phyloP scores from a whole-genome alignment of 352 stramenopile species.

The Phytophthora ohioensis region DNA sequence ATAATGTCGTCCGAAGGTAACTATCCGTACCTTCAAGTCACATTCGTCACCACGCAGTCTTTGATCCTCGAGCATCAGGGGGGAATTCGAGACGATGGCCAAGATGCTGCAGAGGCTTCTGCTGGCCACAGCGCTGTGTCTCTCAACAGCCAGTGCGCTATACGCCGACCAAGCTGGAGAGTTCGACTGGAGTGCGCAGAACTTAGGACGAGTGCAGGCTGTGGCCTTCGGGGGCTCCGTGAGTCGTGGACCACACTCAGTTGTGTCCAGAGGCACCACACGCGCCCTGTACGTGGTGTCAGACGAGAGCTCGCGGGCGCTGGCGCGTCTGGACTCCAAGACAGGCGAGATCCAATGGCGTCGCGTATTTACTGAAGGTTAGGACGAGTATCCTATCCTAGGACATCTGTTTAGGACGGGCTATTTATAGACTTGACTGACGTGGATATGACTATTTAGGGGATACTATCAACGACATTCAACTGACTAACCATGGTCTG shows the following conservation, averaged over 20 bases:
- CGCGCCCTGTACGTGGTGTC: slow-evolving; percentile 78
- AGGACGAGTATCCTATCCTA: slow-evolving; percentile 2
- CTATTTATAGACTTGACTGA: not conserved
- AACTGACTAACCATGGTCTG: slow-evolving; percentile 74
- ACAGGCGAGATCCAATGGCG: slow-evolving; percentile 82
- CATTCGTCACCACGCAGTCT: slow-evolving; percentile 3
- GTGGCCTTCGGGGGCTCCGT: slow-evolving; percentile 62
- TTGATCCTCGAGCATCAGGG: not conserved
- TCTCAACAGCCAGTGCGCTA: slow-evolving; percentile 45
- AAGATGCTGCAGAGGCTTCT: slow-evolving; percentile 37
- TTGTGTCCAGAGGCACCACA: slow-evolving; percentile 49
- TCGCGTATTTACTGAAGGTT: slow-evolving; percentile 64
- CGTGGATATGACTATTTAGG: slow-evolving; percentile 36
- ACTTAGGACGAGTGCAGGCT: slow-evolving; percentile 61
- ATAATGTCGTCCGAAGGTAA: slow-evolving; percentile 4
- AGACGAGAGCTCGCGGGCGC: slow-evolving; percentile 61
- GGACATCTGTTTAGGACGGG: not conserved
- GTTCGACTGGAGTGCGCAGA: slow-evolving; percentile 80
- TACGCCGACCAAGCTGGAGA: slow-evolving; percentile 83
- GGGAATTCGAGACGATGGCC: slow-evolving; percentile 17
- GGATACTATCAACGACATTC: slow-evolving; percentile 73
- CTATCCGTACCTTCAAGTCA: not conserved
- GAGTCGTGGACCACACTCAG: slow-evolving; percentile 46
- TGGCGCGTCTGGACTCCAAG: slow-evolving; percentile 76
- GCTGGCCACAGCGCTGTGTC: slow-evolving; percentile 38